phyloP scores from a whole-genome alignment of 2,329 filamentous ascomycete species.

The Verticillium zaregamsianum region DNA sequence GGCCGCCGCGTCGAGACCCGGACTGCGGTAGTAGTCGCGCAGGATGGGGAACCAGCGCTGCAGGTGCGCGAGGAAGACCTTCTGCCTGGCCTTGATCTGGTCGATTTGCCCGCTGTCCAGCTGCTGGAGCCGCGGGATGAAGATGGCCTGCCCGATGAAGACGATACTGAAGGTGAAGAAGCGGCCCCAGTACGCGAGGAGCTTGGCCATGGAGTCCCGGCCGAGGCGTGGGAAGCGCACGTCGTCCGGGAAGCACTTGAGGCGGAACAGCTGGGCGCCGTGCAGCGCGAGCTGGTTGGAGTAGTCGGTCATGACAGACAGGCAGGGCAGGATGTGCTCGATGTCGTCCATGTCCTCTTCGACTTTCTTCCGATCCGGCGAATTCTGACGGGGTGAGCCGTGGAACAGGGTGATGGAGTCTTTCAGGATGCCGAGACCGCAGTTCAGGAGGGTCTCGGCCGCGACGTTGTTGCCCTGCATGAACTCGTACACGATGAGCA shows the following conservation, averaged over 20 bases:
- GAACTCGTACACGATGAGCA: conserved; percentile 12
- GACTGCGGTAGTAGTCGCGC: background rate
- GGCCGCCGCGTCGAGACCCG: background rate
- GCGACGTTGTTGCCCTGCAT: conserved; percentile 9
- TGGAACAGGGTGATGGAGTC: conserved; percentile 4
- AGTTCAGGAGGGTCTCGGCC: conserved; percentile 8
- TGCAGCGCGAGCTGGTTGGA: conserved; percentile 7
- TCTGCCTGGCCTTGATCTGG: background rate
- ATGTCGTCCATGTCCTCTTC: conserved; percentile 10
- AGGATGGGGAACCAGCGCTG: conserved; percentile 3
- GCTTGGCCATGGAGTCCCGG: conserved; percentile 3
- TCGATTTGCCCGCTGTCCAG: background rate
- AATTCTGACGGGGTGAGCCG: background rate
- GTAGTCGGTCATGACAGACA: conserved; percentile 12
- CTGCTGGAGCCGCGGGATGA: background rate
- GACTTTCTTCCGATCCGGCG: background rate
- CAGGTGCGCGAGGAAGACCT: conserved; percentile 3
- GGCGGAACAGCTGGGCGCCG: conserved; percentile 5
- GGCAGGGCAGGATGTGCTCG: conserved; percentile 11
- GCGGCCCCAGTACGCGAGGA: conserved; percentile 10
- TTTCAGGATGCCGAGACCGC: conserved; percentile 5
- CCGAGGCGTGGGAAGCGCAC: conserved; percentile 2
- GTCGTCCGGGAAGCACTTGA: conserved; percentile 6
- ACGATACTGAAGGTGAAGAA: conserved; percentile 12
- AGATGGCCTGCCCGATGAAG: conserved; percentile 8